These are phyloP conservation scores for Cladosporium sp. DNA, from an alignment of 2,329 filamentous ascomycete genomes.

Conservation along the genomic window DNA sequence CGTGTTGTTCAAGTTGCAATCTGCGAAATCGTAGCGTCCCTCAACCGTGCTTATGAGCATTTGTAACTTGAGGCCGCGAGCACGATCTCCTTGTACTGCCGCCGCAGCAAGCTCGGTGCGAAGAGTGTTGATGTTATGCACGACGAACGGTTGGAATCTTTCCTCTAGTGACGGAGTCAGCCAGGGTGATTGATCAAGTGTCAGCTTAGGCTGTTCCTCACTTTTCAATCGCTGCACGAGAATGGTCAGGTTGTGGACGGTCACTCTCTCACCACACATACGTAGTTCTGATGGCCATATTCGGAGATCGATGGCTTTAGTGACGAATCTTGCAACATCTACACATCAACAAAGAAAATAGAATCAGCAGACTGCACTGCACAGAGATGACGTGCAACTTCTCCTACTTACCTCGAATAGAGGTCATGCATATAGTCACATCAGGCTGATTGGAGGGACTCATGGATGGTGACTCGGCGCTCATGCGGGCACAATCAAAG, in stretches of 20 bases:
- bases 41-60: conserved; percentile 64
- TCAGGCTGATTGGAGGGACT: conserved; percentile 44
- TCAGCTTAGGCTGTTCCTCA: conserved; percentile 20
- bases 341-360: too few relatives aligned
- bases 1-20: conserved; percentile 55
- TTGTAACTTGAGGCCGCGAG: conserved; percentile 45
- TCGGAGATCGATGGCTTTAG: conserved; percentile 61
- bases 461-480: conserved; percentile 58
- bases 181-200: not conserved
- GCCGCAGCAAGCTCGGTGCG: conserved; percentile 47
- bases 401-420: conserved; percentile 42
- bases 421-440: conserved; percentile 63
- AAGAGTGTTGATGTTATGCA: conserved; percentile 46
- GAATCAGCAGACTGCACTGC: too few relatives aligned
- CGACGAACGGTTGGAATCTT: conserved; percentile 27
- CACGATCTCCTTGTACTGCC: conserved; percentile 28
- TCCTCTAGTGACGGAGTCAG: conserved; percentile 13
- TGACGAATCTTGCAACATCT: conserved; percentile 68
- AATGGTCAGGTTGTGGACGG: conserved; percentile 58
- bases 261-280: conserved; percentile 64
- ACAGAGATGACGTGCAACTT: too few relatives aligned
- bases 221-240: conserved; percentile 46
- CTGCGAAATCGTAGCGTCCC: conserved; percentile 62
- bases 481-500: conserved; percentile 55
- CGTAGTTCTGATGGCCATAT: conserved; percentile 66